These are phyloP conservation scores for Globisporangium yorkense DNA, from an alignment of 352 stramenopile genomes.

Conservation along the genomic window DNA sequence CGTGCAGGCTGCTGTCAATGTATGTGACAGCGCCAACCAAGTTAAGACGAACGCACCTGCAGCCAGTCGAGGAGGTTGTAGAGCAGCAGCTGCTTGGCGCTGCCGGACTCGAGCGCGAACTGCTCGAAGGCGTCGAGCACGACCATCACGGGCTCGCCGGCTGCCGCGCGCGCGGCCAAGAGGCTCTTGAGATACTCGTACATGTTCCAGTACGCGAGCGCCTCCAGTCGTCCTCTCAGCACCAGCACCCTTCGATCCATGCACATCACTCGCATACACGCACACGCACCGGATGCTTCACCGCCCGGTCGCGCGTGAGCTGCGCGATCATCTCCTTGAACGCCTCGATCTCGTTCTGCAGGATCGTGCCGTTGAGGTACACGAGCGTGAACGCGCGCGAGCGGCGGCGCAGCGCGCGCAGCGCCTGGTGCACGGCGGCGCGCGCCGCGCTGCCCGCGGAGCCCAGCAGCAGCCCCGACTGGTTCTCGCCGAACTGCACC, in stretches of 20 bases:
- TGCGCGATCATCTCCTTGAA: slow-evolving; percentile 81
- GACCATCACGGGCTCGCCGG: slow-evolving; percentile 55
- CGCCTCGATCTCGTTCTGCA: slow-evolving; percentile 80
- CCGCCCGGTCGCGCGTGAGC: slow-evolving; percentile 38
- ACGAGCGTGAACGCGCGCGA: slow-evolving; percentile 48
- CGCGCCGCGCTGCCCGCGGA: slow-evolving; percentile 40
- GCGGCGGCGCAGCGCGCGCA: slow-evolving; percentile 38
- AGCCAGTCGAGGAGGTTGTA: slow-evolving; percentile 87
- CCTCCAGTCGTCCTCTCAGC: slow-evolving; percentile 10
- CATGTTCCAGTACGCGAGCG: slow-evolving; percentile 78
- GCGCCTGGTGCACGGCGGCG: slow-evolving; percentile 40
- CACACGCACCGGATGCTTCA: slow-evolving; percentile 52
- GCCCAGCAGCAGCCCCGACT: slow-evolving; percentile 71
- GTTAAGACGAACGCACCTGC: slow-evolving; percentile 22
- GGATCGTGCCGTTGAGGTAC: slow-evolving; percentile 70
- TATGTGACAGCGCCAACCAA: background rate
- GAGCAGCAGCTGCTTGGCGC: slow-evolving; percentile 70
- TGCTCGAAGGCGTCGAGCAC: slow-evolving; percentile 73
- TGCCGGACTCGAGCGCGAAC: slow-evolving; percentile 57
- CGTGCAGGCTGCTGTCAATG: background rate
- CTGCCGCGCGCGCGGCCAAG: slow-evolving; percentile 40
- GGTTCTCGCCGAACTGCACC: slow-evolving; percentile 63
- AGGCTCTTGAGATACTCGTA: slow-evolving; percentile 76
- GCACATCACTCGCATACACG: background rate
- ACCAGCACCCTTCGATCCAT: background rate